Conservation (phyloP, 331 rosid species). For the Telfairia occidentalis region DNA sequence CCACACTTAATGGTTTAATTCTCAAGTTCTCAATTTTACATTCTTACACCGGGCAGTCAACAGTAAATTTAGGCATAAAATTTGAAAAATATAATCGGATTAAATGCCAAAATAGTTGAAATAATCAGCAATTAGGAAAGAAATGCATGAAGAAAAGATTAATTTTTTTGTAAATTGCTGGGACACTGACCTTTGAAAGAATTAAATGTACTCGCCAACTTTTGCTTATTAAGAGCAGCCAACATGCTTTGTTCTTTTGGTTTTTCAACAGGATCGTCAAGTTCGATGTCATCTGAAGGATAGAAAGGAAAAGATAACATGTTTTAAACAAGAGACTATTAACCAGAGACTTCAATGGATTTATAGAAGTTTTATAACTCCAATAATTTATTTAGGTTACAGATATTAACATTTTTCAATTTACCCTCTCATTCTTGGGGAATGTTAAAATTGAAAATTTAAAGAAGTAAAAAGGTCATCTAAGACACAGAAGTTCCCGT, state of each 20-base stretch:
- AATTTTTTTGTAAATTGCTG: not conserved
- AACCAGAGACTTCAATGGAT: not conserved
- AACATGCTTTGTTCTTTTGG: slow-evolving; percentile 60
- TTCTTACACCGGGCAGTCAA: not conserved
- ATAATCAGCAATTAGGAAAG: not conserved
- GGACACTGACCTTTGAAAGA: slow-evolving; percentile 57
- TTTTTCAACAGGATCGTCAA: slow-evolving; percentile 44
- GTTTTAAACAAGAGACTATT: not conserved
- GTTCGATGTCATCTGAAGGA: slow-evolving; percentile 57
- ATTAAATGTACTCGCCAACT: slow-evolving; percentile 49
- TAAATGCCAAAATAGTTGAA: not conserved
- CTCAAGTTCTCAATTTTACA: not conserved
- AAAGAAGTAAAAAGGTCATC: too few relatives aligned
- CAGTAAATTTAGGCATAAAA: not conserved
- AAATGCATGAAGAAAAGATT: not conserved
- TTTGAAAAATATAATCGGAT: not conserved
- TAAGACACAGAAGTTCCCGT: too few relatives aligned
- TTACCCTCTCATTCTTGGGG: too few relatives aligned
- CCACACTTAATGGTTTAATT: not conserved
- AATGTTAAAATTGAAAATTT: too few relatives aligned
- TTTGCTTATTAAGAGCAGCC: slow-evolving; percentile 57
- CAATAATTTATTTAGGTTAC: not conserved
- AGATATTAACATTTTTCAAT: too few relatives aligned
- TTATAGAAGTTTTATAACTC: not conserved
- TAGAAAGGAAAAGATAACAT: not conserved